A percentile compares a stretch with the other conserved stretches of the same genome.
Conservation (phyloP, 176 grass and related monocot species). For the Cymbopogon citratus region DNA sequence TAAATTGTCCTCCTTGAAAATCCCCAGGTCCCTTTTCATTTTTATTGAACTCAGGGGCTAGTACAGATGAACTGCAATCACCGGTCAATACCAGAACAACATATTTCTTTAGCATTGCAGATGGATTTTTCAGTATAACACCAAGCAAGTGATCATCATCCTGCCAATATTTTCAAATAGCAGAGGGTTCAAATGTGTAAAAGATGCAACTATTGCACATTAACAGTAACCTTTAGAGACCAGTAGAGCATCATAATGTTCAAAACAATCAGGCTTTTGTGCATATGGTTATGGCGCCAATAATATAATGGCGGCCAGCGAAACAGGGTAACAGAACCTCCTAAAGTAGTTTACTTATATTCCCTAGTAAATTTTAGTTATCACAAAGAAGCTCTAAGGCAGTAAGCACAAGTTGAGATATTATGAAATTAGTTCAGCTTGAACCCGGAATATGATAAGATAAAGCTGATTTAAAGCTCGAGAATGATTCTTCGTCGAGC, state of each 20-base stretch:
- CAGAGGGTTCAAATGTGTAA: constrained; percentile 5
- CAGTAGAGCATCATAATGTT: not conserved
- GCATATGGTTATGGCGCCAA: not conserved
- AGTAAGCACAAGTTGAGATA: not conserved
- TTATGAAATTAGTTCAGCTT: not conserved
- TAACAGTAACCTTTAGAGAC: not conserved
- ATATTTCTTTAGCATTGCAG: constrained; percentile 54
- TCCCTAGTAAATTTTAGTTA: not conserved
- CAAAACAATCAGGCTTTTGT: not conserved
- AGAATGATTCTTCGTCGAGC: not conserved
- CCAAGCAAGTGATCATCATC: constrained; percentile 92
- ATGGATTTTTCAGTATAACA: constrained; percentile 71
- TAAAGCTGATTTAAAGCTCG: not conserved
- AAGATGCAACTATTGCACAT: constrained; percentile 11
- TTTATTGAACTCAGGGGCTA: constrained; percentile 31
- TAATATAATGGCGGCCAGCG: not conserved
- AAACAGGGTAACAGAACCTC: not conserved
- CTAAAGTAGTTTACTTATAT: not conserved
- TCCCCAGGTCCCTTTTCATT: constrained; percentile 47
- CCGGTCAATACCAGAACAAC: constrained; percentile 69
- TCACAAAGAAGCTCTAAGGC: constrained; percentile 1
- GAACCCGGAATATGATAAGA: not conserved
- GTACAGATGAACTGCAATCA: constrained; percentile 54
- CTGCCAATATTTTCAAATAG: constrained; percentile 41
- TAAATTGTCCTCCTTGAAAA: constrained; percentile 66